Percentiles rank a stretch among this genome's conserved stretches.
Evolutionary conservation across 2,329 filamentous ascomycete species (phyloP).

Genomic region (Paecilomyces sp.): DNA sequence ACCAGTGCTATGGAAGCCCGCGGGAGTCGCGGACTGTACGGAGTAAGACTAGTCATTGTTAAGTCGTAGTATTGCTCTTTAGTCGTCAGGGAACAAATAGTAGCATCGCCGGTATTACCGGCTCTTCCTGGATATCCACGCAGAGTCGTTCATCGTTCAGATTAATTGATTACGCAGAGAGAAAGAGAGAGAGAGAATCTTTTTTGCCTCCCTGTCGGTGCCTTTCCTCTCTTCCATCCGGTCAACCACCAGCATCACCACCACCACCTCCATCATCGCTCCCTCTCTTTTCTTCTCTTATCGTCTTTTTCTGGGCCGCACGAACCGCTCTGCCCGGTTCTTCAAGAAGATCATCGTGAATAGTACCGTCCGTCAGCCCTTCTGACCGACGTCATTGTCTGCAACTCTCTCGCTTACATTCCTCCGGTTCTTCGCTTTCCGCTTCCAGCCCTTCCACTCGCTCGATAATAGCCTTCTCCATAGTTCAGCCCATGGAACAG

Average conservation of each 20-base stretch:
- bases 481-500: not conserved
- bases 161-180: not conserved
- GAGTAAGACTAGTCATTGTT: not conserved
- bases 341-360: not conserved
- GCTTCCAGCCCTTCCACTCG: not conserved
- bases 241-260: not conserved
- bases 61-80: not conserved
- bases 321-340: not conserved
- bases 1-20: not conserved
- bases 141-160: not conserved
- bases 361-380: not conserved
- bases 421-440: not conserved
- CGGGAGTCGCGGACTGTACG: not conserved
- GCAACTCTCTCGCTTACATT: not conserved
- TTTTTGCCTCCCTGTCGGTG: slow-evolving; percentile 4
- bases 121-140: not conserved
- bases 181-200: slow-evolving; percentile 4
- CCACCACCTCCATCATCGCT: not conserved
- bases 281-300: not conserved
- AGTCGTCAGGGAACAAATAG: not conserved
- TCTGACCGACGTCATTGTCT: not conserved
- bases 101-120: not conserved
- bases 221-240: slow-evolving; percentile 2
- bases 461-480: not conserved
- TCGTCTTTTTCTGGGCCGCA: not conserved